A percentile compares a stretch with the other conserved stretches of the same genome.
Evolutionary conservation across 1,139 yeast species (phyloP).

Genomic region (Lizanozyma gosingica): DNA sequence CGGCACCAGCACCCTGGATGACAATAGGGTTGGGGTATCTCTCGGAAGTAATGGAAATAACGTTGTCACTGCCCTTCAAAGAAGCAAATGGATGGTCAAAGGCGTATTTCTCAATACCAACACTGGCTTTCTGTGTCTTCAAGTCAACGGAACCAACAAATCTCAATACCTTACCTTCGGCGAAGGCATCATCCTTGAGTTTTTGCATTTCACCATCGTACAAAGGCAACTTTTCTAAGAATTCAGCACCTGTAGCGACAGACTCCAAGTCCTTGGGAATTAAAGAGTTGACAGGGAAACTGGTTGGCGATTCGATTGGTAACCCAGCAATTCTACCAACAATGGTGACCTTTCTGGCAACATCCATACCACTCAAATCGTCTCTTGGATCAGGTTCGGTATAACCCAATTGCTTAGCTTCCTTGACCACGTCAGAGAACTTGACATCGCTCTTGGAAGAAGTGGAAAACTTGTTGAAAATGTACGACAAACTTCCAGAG

Average conservation of each 20-base stretch:
- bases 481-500: conserved; percentile 93
- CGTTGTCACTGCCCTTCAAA: conserved; percentile 92
- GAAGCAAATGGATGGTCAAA: conserved; percentile 93
- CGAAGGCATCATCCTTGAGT: conserved; percentile 72
- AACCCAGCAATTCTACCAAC: conserved; percentile 89
- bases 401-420: conserved; percentile 87
- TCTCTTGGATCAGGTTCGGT: conserved; percentile 99
- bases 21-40: conserved; percentile 91
- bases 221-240: conserved; percentile 68
- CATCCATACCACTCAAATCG: conserved; percentile 94
- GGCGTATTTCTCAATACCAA: conserved; percentile 80
- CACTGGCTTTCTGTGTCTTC: conserved; percentile 57
- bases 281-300: conserved; percentile 92
- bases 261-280: conserved; percentile 83
- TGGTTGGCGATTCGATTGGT: conserved; percentile 77
- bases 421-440: conserved; percentile 82
- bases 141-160: conserved; percentile 89
- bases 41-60: conserved; percentile 80
- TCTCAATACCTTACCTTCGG: conserved; percentile 79
- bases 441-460: conserved; percentile 50
- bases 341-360: conserved; percentile 95
- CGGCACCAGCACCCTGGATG: conserved; percentile 99
- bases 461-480: conserved; percentile 87
- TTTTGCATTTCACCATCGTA: conserved; percentile 73
- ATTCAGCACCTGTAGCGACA: conserved; percentile 65